phyloP scores from a whole-genome alignment of 202 grass and related monocot genomes.

The Setaria viridis region DNA sequence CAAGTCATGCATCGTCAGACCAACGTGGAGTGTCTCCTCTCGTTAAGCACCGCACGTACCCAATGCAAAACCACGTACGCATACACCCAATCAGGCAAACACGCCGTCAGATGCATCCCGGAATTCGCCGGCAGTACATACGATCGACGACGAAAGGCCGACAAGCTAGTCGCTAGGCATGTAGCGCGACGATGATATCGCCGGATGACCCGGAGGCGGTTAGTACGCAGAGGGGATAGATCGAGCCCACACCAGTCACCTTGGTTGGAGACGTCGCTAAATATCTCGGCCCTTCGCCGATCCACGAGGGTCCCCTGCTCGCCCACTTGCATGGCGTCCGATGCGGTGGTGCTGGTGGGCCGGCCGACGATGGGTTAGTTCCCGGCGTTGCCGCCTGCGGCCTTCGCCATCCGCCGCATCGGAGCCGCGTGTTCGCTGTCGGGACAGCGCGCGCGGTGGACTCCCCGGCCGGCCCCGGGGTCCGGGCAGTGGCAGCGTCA shows the following conservation, averaged over 20 bases:
- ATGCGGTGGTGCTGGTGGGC: background rate
- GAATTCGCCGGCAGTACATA: background rate
- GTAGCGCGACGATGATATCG: constrained; percentile 7
- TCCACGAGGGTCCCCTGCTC: background rate
- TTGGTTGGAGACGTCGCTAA: constrained; percentile 9
- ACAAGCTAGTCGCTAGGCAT: background rate
- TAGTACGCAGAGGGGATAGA: background rate
- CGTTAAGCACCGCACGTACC: background rate
- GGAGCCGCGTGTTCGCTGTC: constrained; percentile 5
- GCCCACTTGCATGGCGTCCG: background rate
- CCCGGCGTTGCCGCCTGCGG: background rate
- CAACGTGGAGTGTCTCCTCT: constrained; percentile 33
- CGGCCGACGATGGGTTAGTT: background rate
- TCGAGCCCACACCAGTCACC: background rate
- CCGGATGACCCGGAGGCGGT: constrained; percentile 5
- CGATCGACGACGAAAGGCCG: constrained; percentile 2
- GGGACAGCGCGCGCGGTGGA: background rate
- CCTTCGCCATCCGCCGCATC: constrained; percentile 9
- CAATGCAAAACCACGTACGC: background rate
- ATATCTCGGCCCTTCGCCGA: constrained; percentile 4
- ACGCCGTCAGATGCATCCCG: background rate
- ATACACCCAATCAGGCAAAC: background rate
- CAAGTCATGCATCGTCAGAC: background rate
- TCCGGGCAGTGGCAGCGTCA: background rate
- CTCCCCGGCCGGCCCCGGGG: background rate